These are phyloP conservation scores for Phylloporus arenicola DNA, from an alignment of 768 basidiomycete species.

Conservation along the genomic window DNA sequence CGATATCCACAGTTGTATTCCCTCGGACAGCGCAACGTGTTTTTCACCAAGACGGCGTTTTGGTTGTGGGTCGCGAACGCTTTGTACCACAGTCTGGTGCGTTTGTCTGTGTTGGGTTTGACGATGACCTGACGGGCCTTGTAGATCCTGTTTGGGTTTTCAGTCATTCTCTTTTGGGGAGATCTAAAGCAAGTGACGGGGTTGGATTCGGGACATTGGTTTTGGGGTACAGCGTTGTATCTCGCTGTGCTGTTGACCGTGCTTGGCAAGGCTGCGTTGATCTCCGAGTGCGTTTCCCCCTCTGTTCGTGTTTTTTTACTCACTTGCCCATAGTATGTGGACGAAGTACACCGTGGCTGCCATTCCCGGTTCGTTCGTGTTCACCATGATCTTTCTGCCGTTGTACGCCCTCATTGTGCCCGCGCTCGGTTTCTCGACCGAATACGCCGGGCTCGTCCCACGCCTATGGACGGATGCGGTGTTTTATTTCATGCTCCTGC, in stretches of 20 bases:
- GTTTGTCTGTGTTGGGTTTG: constrained; percentile 22
- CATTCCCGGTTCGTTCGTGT: constrained; percentile 93
- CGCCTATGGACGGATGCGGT: constrained; percentile 83
- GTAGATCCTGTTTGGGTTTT: constrained; percentile 84
- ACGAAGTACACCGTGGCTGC: constrained; percentile 98
- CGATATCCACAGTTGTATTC: constrained; percentile 95
- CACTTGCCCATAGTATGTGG: constrained; percentile 67
- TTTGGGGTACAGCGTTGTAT: constrained; percentile 97
- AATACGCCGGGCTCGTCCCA: constrained; percentile 86
- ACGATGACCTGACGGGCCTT: not conserved
- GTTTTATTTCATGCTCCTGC: constrained; percentile 84
- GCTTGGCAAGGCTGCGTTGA: constrained; percentile 92
- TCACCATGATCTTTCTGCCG: constrained; percentile 95
- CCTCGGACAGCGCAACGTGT: constrained; percentile 89
- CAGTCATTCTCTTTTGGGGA: constrained; percentile 88
- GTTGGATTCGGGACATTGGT: constrained; percentile 90
- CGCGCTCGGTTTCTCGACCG: constrained; percentile 78
- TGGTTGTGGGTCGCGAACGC: constrained; percentile 92
- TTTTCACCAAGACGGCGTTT: constrained; percentile 87
- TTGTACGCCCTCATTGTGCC: constrained; percentile 87
- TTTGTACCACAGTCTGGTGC: constrained; percentile 80
- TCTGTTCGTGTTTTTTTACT: not conserved
- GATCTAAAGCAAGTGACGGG: constrained; percentile 80
- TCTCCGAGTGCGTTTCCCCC: constrained; percentile 78
- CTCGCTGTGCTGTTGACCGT: constrained; percentile 90